These are phyloP conservation scores for Phytopythium litorale DNA, from an alignment of 352 stramenopile species.

Conservation along the genomic window DNA sequence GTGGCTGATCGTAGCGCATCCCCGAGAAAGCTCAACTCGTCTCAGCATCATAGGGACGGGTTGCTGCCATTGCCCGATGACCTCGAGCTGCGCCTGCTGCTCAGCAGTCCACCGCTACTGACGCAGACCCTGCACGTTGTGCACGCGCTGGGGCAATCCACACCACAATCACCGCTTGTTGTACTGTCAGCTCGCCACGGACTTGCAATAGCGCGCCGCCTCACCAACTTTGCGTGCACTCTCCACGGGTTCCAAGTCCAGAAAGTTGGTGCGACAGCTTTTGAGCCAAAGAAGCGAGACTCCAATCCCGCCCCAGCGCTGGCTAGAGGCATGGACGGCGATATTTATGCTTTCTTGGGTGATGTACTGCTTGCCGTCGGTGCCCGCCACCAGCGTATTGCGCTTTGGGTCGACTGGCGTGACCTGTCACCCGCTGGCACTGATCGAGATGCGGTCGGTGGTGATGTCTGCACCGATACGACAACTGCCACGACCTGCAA, in stretches of 20 bases:
- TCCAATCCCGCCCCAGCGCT: not conserved
- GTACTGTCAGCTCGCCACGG: constrained; percentile 18
- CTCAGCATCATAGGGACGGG: not conserved
- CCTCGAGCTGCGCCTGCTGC: constrained; percentile 15
- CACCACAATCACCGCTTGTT: constrained; percentile 14
- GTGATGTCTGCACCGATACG: not conserved
- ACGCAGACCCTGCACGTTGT: constrained; percentile 31
- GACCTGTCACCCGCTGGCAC: not conserved
- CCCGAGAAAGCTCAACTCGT: not conserved
- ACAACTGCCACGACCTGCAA: not conserved
- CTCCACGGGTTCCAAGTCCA: constrained; percentile 33
- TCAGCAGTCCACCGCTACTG: constrained; percentile 31
- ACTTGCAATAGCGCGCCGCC: constrained; percentile 11
- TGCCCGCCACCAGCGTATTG: constrained; percentile 31
- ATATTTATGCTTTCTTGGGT: constrained; percentile 4
- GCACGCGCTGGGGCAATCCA: constrained; percentile 22
- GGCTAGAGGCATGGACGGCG: not conserved
- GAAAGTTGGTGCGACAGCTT: not conserved
- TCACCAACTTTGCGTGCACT: constrained; percentile 36
- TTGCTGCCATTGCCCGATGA: not conserved
- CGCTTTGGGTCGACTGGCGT: constrained; percentile 23
- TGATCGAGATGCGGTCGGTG: not conserved
- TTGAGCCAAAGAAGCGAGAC: not conserved
- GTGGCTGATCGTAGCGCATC: not conserved
- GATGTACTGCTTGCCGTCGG: constrained; percentile 17